Base-by-base conservation (phyloP, 2,329 filamentous ascomycete genomes). In the Chaetomiaceae sp. region DNA sequence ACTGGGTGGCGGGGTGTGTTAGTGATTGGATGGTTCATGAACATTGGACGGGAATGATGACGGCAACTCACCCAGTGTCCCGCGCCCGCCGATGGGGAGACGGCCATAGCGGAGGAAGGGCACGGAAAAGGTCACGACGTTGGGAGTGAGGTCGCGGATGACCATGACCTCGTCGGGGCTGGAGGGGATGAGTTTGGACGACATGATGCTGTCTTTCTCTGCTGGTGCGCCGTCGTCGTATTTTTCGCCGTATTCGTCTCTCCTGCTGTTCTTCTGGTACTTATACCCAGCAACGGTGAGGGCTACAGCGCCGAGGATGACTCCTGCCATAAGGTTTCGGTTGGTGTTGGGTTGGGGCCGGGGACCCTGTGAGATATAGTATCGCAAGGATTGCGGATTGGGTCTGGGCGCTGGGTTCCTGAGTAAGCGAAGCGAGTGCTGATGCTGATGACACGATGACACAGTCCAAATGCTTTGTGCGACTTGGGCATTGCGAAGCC, bases 111-210 rank as follows among this genome's bases (percentile, higher is more conserved):
- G 86, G 42, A 78, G 67, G 68, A 98, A 98, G 7, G 93, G 93
- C 2, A 89, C 76, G 9, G 86, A 90, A 58, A 89, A 75, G 11
- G 85, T 94, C 34, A 79, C 81, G 52, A 95, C 76, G 56, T 84
- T 83, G 12, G 87, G 85, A 2, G 86, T 87, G 57, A 97, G 69
- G 58, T 89, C 78, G 53, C 91, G 86, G 60, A 95, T 91, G 51
- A 95, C 88, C 84, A 95, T 94, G 53, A 93, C 83, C 60, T 87
- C 80, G 15, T 81, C 77, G 11, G 90, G 89, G 58, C 91, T 83
- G 14, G 69, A 59, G 4, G 84, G 84, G 47, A 86, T 75, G 45
- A 88, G 76, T 59, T 81, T 76, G 7, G 73, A 70, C 45, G 79
- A 78, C 79, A 84, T 84, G 46, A 7, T 39, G 46, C 35, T 4